Percentiles rank a stretch among this genome's conserved stretches.
Conservation (phyloP, 768 basidiomycete species). For the Dacryopinax primogenitus region DNA sequence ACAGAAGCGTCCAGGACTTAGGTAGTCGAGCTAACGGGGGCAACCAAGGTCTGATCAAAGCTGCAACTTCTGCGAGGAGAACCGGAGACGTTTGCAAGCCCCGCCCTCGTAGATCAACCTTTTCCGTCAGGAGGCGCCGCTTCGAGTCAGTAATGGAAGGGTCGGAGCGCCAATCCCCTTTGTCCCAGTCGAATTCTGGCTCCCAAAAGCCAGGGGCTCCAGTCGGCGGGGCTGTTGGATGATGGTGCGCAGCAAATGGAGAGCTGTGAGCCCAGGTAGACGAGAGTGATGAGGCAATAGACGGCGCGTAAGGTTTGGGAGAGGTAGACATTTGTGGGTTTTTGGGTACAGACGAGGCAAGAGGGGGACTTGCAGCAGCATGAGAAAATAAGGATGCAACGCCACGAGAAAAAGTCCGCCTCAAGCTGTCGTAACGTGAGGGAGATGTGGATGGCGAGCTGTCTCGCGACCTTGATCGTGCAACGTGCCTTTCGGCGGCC, state of each 20-base stretch:
- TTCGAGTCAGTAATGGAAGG: slow-evolving; percentile 23
- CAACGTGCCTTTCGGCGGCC: not conserved
- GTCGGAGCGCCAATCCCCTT: slow-evolving; percentile 35
- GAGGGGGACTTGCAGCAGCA: not conserved
- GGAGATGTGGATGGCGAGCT: not conserved
- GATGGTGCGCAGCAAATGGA: slow-evolving; percentile 35
- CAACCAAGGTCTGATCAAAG: slow-evolving; percentile 43
- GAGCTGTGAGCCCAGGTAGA: slow-evolving; percentile 18
- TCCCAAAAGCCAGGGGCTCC: slow-evolving; percentile 62
- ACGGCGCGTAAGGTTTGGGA: not conserved
- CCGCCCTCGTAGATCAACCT: slow-evolving; percentile 40
- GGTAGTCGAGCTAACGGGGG: slow-evolving; percentile 63
- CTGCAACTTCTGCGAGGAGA: slow-evolving; percentile 42
- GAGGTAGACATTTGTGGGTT: not conserved
- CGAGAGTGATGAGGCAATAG: not conserved
- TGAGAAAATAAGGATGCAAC: not conserved
- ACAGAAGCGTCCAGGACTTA: slow-evolving; percentile 61
- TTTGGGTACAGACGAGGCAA: not conserved
- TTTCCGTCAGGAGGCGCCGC: slow-evolving; percentile 28
- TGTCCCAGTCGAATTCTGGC: slow-evolving; percentile 57
- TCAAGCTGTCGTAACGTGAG: not conserved
- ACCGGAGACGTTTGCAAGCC: slow-evolving; percentile 43
- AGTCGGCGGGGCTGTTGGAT: slow-evolving; percentile 36
- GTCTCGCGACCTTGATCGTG: not conserved
- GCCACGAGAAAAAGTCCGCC: not conserved